These are phyloP conservation scores for Cyanidium caldarium DNA, from an alignment of 23 red algal genomes.

Conservation along the genomic window DNA sequence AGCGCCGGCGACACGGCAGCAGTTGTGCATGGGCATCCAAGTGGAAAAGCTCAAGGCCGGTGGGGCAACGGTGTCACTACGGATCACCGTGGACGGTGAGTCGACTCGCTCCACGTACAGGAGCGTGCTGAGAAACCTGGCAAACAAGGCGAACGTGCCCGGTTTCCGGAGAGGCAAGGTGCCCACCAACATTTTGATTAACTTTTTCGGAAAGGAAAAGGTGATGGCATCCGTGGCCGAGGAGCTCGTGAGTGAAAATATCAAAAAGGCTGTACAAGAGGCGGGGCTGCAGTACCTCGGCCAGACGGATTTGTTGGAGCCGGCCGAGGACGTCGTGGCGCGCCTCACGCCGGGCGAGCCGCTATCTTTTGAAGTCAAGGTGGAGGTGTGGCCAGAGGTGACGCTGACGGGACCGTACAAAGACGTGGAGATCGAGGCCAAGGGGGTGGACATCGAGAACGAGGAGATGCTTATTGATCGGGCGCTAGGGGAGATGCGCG, in stretches of 20 bases:
- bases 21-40: background rate
- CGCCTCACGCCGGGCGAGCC: constrained; percentile 29
- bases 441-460: constrained; percentile 23
- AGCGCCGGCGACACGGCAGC: too few relatives aligned
- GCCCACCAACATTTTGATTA: constrained; percentile 63
- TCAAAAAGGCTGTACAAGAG: constrained; percentile 46
- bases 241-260: constrained; percentile 60
- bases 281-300: constrained; percentile 43
- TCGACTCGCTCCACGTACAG: background rate
- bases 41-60: background rate
- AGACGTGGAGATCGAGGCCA: background rate
- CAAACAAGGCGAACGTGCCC: constrained; percentile 35
- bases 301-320: constrained; percentile 32
- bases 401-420: constrained; percentile 43
- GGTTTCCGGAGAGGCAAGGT: constrained; percentile 88
- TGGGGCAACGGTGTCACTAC: background rate
- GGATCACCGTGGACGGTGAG: constrained; percentile 2
- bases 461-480: constrained; percentile 58
- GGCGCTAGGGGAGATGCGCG: constrained; percentile 47
- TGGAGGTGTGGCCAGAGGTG: constrained; percentile 87
- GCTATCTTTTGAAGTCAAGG: constrained; percentile 69
- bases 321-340: constrained; percentile 42
- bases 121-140: constrained; percentile 35
- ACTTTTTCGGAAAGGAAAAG: constrained; percentile 52
- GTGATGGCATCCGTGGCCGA: constrained; percentile 43